A percentile compares a stretch with the other conserved stretches of the same genome.
These are phyloP conservation scores for Mortierella sp. DNA, from an alignment of 371 early-diverging fungal genomes.

Conservation along the genomic window DNA sequence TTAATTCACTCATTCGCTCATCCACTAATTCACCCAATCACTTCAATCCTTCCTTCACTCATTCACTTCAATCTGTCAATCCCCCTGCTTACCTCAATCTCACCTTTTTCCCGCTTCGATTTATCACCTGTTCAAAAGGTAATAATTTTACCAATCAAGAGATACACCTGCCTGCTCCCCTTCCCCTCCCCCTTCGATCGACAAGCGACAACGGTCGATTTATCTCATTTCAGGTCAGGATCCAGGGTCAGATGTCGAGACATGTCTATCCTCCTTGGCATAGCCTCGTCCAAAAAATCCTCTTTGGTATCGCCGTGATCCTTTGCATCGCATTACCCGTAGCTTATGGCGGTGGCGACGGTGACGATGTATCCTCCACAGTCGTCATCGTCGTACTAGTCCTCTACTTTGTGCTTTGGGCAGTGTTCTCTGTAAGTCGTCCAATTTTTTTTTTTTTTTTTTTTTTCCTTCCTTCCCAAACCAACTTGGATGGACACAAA, in stretches of 20 bases:
- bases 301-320: slow-evolving; percentile 40
- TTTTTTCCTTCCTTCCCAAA: too few species aligned
- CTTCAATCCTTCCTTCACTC: neutral
- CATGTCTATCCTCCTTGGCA: slow-evolving; percentile 54
- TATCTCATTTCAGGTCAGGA: neutral
- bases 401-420: slow-evolving; percentile 39
- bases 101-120: too few species aligned
- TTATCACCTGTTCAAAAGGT: too few species aligned
- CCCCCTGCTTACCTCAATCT: too few species aligned
- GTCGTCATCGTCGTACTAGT: slow-evolving; percentile 34
- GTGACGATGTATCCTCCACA: slow-evolving; percentile 22
- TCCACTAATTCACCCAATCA: neutral
- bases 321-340: slow-evolving; percentile 50
- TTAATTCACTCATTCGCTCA: too few species aligned
- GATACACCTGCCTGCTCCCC: neutral
- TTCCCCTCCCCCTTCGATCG: neutral
- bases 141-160: neutral
- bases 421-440: slow-evolving; percentile 43
- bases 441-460: too few species aligned
- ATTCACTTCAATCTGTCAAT: too few species aligned
- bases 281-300: slow-evolving; percentile 33
- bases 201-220: neutral
- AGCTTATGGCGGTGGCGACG: slow-evolving; percentile 30
- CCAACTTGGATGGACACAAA: too few species aligned
- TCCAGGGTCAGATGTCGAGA: slow-evolving; percentile 20